Evolutionary conservation across 495 filamentous ascomycete species (phyloP), one percentile per base, ranked within the genome.

Genomic region (Podospora pseudocomata): DNA sequence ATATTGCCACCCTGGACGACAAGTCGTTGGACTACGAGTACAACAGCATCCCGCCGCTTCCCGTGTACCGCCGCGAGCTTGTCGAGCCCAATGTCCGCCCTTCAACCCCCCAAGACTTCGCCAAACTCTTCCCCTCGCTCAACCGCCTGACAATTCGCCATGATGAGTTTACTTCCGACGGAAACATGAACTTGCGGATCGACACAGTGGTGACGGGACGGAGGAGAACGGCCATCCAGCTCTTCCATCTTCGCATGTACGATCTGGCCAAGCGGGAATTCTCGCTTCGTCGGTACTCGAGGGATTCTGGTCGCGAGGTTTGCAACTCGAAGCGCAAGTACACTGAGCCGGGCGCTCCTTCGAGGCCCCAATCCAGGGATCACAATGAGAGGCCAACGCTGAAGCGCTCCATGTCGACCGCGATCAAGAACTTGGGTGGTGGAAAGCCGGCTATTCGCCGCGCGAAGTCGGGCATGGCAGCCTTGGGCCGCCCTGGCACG

Each of bases 171-270:
- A 96, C 95, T 3, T 76, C 89, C 19, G 95, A 99, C 77, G 94
- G 95, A 20, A 97, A 98, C 83, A 97, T 97, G 95, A 97, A 97
- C 76, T 84, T 99, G 65, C 89, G 94, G 56, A 85, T 99, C 62
- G 93, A 97, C 76, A 93, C 93, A 18, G 83, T 90, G 65, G 86
- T 92, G 55, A 79, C 78, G 60, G 83, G 84, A 15, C 88, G 87
- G 64, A 80, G 79, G 54, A 84, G 80, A 72, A 87, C 86, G 70
- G 87, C 89, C 62, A 86, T 96, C 54, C 95, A 91, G 58, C 88
- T 99, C 56, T 98, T 97, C 79, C 93, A 99, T 79, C 83, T 98
- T 56, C 90, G 94, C 69, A 97, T 99, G 94, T 89, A 97, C 73
- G 94, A 97, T 77, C 80, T 99, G 71, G 88, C 88, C 74, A 86